phyloP scores from a whole-genome alignment of 2,329 filamentous ascomycete species.

The Thermoascus crustaceus region DNA sequence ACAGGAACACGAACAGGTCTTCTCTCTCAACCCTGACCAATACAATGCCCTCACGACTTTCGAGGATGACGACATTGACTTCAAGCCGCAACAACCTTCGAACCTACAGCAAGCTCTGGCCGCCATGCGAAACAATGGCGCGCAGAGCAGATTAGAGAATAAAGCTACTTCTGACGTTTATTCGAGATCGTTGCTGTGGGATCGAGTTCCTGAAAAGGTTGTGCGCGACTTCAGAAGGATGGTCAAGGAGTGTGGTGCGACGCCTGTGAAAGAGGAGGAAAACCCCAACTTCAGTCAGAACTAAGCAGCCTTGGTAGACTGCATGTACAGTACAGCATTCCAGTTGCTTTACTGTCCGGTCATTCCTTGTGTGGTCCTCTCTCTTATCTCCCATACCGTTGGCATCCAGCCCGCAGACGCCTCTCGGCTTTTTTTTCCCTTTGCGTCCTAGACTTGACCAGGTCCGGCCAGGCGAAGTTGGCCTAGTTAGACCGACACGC shows the following conservation, averaged over 20 bases:
- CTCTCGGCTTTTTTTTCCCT: background rate
- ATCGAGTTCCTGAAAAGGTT: conserved; percentile 85
- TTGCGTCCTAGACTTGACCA: background rate
- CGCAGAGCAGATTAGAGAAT: conserved; percentile 49
- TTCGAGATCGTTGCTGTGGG: conserved; percentile 85
- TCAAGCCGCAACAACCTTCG: conserved; percentile 33
- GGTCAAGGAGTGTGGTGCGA: conserved; percentile 61
- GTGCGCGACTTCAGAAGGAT: conserved; percentile 88
- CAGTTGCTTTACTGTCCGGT: background rate
- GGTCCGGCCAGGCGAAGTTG: conserved; percentile 4
- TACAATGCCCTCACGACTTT: conserved; percentile 78
- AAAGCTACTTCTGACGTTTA: conserved; percentile 74
- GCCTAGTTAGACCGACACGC: conserved; percentile 5
- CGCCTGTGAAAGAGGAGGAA: conserved; percentile 25
- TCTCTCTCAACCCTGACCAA: conserved; percentile 75
- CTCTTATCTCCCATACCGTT: background rate
- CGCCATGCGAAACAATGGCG: conserved; percentile 61
- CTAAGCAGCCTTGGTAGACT: conserved; percentile 2
- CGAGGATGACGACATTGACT: conserved; percentile 39
- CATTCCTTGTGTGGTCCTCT: conserved; percentile 1
- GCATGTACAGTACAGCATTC: background rate
- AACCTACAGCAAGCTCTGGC: conserved; percentile 58
- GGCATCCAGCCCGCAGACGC: too few relatives aligned
- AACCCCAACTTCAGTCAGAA: conserved; percentile 9
- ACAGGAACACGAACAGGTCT: conserved; percentile 80